Conservation (phyloP, 2,329 filamentous ascomycete genomes). For the Verticillium nubilum region DNA sequence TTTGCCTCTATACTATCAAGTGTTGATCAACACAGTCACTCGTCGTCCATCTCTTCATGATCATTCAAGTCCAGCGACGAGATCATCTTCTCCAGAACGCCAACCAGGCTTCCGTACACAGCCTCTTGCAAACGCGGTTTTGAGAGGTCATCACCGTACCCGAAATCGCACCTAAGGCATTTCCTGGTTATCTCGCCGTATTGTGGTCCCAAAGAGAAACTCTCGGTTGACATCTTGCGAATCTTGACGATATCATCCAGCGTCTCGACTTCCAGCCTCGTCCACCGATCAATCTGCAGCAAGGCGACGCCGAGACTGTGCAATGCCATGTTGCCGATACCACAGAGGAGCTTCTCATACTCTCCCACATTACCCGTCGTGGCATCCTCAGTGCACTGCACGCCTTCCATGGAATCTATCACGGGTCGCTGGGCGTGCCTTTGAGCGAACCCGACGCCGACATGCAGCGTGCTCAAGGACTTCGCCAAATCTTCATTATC, state of each 20-base stretch:
- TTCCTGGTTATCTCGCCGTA: slow-evolving; percentile 18
- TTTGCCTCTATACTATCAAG: no score
- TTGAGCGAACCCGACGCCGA: slow-evolving; percentile 2
- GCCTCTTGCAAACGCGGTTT: slow-evolving; percentile 7
- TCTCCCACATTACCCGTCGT: not conserved
- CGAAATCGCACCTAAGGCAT: slow-evolving; percentile 20
- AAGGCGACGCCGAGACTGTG: slow-evolving; percentile 20
- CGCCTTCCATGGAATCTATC: not conserved
- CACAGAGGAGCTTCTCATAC: slow-evolving; percentile 9
- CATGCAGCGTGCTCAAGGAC: not conserved
- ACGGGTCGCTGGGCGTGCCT: not conserved
- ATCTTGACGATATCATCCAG: slow-evolving; percentile 14
- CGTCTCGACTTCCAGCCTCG: slow-evolving; percentile 8
- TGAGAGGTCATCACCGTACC: slow-evolving; percentile 5
- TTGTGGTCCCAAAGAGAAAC: slow-evolving; percentile 10
- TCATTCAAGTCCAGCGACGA: slow-evolving; percentile 3
- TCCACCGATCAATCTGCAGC: slow-evolving; percentile 19
- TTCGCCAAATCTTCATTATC: not conserved
- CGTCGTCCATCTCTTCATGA: not conserved
- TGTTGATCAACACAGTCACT: not conserved
- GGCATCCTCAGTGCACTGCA: not conserved
- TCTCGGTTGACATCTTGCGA: slow-evolving; percentile 9
- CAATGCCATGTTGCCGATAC: slow-evolving; percentile 18
- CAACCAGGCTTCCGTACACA: slow-evolving; percentile 5
- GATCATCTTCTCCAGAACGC: slow-evolving; percentile 10